Conservation (phyloP, 1,284 basidiomycete genomes). For the Sporisorium scitamineum region DNA sequence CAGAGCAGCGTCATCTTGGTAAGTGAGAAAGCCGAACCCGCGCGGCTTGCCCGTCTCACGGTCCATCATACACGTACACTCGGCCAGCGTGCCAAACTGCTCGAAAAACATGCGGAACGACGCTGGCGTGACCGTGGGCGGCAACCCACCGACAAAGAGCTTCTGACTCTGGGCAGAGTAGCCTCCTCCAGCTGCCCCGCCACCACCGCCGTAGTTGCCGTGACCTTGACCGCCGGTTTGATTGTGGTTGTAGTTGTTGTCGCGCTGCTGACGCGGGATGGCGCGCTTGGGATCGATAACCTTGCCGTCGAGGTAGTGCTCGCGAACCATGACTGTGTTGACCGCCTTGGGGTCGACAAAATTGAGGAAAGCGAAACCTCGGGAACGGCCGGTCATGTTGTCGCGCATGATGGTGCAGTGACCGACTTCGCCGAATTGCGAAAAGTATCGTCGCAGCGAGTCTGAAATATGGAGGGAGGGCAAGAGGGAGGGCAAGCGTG, state of each 20-base stretch:
- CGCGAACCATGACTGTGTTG: conserved; percentile 84
- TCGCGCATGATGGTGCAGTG: conserved; percentile 96
- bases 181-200: conserved; percentile 4
- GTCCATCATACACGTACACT: conserved; percentile 98
- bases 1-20: conserved; percentile 85
- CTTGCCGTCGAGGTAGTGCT: conserved; percentile 92
- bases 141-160: conserved; percentile 94
- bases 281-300: conserved; percentile 99
- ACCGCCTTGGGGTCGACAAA: conserved; percentile 88
- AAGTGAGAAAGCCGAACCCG: conserved; percentile 97
- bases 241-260: conserved; percentile 30
- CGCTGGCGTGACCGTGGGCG: conserved; percentile 89
- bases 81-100: conserved; percentile 89
- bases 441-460: conserved; percentile 83
- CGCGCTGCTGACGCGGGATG: conserved; percentile 78
- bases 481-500: no score
- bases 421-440: conserved; percentile 89
- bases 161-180: conserved; percentile 59
- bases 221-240: conserved; percentile 1
- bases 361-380: conserved; percentile 93
- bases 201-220: not conserved
- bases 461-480: conserved; percentile 75
- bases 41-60: conserved; percentile 94
- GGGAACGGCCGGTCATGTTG: conserved; percentile 82
- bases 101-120: conserved; percentile 91